Conservation (phyloP, 106 monocot genomes). For the Phalaenopsis equestris region DNA sequence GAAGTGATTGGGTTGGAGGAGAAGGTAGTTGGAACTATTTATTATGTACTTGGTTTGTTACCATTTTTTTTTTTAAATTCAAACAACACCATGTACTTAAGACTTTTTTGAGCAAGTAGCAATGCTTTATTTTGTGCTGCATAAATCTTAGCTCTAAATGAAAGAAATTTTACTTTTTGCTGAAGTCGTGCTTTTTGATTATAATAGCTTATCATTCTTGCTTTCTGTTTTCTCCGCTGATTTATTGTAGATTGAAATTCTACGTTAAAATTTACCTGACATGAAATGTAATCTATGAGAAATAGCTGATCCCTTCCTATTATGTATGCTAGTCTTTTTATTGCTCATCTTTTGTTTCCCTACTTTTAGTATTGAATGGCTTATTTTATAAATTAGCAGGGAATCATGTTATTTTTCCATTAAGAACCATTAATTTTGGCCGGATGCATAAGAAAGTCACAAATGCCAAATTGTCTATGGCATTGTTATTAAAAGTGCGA, state of each 20-base stretch:
- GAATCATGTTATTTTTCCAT: not conserved
- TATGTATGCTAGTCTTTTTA: not conserved
- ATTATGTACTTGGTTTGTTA: not conserved
- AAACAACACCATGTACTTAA: not conserved
- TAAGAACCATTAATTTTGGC: not conserved
- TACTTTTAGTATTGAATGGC: not conserved
- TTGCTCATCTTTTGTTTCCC: not conserved
- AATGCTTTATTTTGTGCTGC: not conserved
- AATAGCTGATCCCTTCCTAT: not conserved
- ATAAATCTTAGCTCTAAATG: not conserved
- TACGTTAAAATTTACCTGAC: not conserved
- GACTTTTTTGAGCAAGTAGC: not conserved
- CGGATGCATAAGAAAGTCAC: not conserved
- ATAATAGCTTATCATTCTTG: not conserved
- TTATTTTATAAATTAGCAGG: not conserved
- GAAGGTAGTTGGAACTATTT: constrained; percentile 46
- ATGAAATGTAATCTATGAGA: not conserved
- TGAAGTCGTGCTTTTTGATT: not conserved
- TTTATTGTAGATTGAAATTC: not conserved
- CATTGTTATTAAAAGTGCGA: too few relatives aligned
- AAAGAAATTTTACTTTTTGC: not conserved
- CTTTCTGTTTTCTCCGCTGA: not conserved
- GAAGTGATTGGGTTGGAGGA: constrained; percentile 93
- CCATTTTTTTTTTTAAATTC: not conserved
- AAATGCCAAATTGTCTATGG: not conserved